These are phyloP conservation scores for Penicillium sp. DNA, from an alignment of 2,329 filamentous ascomycete species.

Conservation along the genomic window DNA sequence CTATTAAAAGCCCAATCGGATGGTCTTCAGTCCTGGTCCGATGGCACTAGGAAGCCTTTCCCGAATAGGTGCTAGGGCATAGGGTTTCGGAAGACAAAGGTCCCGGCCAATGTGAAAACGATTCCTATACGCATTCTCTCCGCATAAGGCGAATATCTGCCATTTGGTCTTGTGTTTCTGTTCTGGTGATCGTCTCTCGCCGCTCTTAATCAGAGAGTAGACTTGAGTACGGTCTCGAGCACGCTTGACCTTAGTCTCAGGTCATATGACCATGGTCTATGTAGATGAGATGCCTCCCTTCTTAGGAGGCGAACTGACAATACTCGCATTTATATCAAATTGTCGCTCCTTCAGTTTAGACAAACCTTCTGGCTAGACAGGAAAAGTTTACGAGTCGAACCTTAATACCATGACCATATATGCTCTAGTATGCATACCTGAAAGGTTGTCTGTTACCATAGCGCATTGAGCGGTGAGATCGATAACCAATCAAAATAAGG, in stretches of 20 bases:
- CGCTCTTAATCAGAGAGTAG: neutral
- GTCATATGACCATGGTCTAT: too few species aligned
- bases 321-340: too few species aligned
- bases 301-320: too few species aligned
- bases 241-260: too few species aligned
- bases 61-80: conserved; percentile 13
- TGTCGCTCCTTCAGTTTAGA: too few species aligned
- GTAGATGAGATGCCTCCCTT: too few species aligned
- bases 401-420: too few species aligned
- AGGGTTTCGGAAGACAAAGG: conserved; percentile 14
- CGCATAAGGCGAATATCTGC: neutral
- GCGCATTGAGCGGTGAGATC: neutral
- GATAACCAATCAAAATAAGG: neutral
- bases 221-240: too few species aligned
- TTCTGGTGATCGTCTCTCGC: neutral
- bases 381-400: too few species aligned
- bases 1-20: conserved; percentile 10
- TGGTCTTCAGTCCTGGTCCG: conserved; percentile 4
- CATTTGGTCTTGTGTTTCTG: neutral
- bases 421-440: too few species aligned
- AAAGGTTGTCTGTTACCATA: neutral
- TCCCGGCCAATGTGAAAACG: neutral
- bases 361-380: too few species aligned
- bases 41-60: neutral
- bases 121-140: neutral